Evolutionary conservation across 2,329 filamentous ascomycete genomes (phyloP), one percentile per base, ranked within the genome.

Genomic region (Capronia epimyces): DNA sequence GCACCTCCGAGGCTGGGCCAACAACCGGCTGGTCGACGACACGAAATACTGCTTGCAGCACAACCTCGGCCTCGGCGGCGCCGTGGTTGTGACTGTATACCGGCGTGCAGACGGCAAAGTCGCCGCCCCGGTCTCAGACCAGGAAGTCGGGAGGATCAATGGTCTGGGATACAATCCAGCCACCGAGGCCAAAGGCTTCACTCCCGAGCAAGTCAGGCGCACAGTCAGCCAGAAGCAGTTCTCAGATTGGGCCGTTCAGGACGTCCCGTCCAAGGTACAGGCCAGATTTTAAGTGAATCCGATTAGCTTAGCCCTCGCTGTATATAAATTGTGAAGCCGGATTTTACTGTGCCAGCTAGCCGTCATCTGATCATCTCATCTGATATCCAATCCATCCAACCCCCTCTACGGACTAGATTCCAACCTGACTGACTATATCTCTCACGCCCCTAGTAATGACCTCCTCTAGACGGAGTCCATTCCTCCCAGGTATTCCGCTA

Each of bases 1-100:
- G 91, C 91, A 97, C 65, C 76, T 97, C 62, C 81, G 91, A 58
- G 91, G 91, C 10, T 96, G 91, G 91, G 91, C 91, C 16, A 95
- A 93, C 71, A 96, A 96, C 75, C 79, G 91, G 34, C 73, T 82
- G 13, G 78, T 86, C 1, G 73, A 80, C 16, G 76, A 77, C 51
- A 93, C 89, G 0, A 80, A 73, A 55, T 82, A 81, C 52, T 87
- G 86, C 50, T 74, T 97, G 58, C 90, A 96, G 74, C 93, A 97
- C 67, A 97, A 97, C 65, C 77, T 97, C 1, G 93, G 91, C 0
- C 76, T 97, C 3, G 91, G 91, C 12, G 93, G 93, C 48, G 91
- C 90, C 2, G 89, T 83, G 1, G 90, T 97, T 1, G 87, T 93
- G 18, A 91, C 88, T 0, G 86, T 97, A 2, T 96, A 96, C 69